These are phyloP conservation scores for Neonectria neomacrospora DNA, from an alignment of 2,329 filamentous ascomycete genomes.

Conservation along the genomic window DNA sequence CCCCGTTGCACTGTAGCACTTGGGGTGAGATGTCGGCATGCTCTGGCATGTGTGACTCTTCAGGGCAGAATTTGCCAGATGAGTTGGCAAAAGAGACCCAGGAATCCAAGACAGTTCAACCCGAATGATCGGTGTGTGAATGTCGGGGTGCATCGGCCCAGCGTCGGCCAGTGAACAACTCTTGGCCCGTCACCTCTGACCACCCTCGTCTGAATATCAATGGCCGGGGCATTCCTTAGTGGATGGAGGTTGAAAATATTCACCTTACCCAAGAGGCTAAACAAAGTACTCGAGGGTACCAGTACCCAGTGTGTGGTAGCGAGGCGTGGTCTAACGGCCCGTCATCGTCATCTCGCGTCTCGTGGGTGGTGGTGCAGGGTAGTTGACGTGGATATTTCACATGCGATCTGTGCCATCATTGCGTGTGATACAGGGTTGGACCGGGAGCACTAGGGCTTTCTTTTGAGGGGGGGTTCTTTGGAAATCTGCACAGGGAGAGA, in stretches of 20 bases:
- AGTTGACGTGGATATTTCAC: conserved; percentile 20
- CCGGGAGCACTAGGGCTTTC: conserved; percentile 17
- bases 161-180: conserved; percentile 17
- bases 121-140: conserved; percentile 8
- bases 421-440: conserved; percentile 1
- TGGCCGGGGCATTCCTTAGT: not conserved
- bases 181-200: conserved; percentile 9
- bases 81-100: conserved; percentile 19
- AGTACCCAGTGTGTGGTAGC: conserved; percentile 39
- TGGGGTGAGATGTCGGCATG: conserved; percentile 4
- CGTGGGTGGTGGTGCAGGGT: conserved; percentile 21
- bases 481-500: not conserved
- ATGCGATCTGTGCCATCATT: conserved; percentile 14
- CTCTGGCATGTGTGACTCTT: conserved; percentile 16
- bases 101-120: not conserved
- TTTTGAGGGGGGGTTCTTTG: conserved; percentile 5
- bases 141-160: conserved; percentile 8
- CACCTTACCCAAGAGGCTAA: conserved; percentile 25
- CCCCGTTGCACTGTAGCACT: not conserved
- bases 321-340: conserved; percentile 28
- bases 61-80: conserved; percentile 3
- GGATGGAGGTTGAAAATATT: conserved; percentile 11
- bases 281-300: conserved; percentile 33
- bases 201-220: conserved; percentile 21
- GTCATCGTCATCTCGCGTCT: conserved; percentile 41